Conservation (phyloP, 2,329 filamentous ascomycete species). For the Talaromyces sp. region DNA sequence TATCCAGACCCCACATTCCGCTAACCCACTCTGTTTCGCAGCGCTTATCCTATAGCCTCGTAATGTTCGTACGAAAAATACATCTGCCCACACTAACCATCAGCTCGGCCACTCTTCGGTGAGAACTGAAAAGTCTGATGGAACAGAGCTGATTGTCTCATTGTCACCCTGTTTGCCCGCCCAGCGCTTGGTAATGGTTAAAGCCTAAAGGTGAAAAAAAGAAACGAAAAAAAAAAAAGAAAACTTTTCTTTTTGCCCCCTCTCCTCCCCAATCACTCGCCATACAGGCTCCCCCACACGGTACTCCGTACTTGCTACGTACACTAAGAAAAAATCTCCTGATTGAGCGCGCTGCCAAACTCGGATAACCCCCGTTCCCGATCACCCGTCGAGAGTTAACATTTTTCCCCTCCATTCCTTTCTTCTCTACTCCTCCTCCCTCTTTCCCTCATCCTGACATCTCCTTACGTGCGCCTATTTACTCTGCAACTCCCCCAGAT, state of each 20-base stretch:
- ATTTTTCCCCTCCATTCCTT: constrained; percentile 23
- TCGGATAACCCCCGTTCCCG: constrained; percentile 23
- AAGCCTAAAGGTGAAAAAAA: not conserved
- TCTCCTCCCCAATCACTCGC: constrained; percentile 5
- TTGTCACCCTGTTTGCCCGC: not conserved
- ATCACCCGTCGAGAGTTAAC: constrained; percentile 21
- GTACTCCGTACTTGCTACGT: not conserved
- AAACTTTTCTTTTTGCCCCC: constrained; percentile 19
- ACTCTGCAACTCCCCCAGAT: constrained; percentile 11
- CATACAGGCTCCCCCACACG: constrained; percentile 10
- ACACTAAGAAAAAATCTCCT: constrained; percentile 10
- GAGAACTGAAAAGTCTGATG: not conserved
- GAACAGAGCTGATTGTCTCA: not conserved
- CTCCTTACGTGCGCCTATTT: not conserved
- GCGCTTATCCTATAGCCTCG: constrained; percentile 19
- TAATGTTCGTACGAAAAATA: constrained; percentile 10
- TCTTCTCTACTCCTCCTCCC: constrained; percentile 25
- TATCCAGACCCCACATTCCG: constrained; percentile 36
- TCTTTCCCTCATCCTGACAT: constrained; percentile 23
- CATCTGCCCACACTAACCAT: constrained; percentile 20
- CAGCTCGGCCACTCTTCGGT: constrained; percentile 10
- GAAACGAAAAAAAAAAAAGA: not conserved
- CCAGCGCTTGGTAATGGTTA: not conserved
- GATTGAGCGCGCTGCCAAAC: constrained; percentile 3
- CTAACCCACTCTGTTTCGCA: constrained; percentile 18